Percentiles rank a stretch among this genome's conserved stretches.
These are phyloP conservation scores for Kodamaea hsintzibuensis DNA, from an alignment of 805 yeast genomes.

Conservation along the genomic window DNA sequence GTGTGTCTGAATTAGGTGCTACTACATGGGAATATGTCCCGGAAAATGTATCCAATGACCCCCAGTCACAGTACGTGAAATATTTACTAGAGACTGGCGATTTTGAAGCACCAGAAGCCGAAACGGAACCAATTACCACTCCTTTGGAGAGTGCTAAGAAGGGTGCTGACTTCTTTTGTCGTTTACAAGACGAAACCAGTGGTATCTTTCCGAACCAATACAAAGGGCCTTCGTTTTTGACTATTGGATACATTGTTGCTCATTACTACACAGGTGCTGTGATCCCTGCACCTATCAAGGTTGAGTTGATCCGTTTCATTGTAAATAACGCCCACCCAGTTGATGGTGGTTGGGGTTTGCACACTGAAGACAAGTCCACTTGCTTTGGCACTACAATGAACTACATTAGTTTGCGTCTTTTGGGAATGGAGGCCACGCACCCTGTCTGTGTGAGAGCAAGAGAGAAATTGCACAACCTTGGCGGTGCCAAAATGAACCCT, in stretches of 20 bases:
- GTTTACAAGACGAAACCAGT: conserved; percentile 70
- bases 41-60: conserved; percentile 40
- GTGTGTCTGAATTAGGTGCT: conserved; percentile 69
- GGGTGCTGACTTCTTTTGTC: conserved; percentile 69
- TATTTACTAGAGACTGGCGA: conserved; percentile 49
- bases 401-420: conserved; percentile 75
- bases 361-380: conserved; percentile 87
- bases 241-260: conserved; percentile 81
- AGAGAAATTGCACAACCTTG: conserved; percentile 62
- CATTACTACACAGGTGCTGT: conserved; percentile 66
- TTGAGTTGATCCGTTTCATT: conserved; percentile 79
- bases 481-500: conserved; percentile 89
- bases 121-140: conserved; percentile 31
- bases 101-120: conserved; percentile 39
- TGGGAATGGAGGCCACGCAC: conserved; percentile 76
- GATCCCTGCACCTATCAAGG: conserved; percentile 63
- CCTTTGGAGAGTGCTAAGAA: conserved; percentile 66
- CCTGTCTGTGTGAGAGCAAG: conserved; percentile 79
- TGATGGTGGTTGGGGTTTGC: conserved; percentile 99
- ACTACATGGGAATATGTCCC: conserved; percentile 76
- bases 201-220: conserved; percentile 92
- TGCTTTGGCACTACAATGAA: conserved; percentile 92
- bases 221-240: conserved; percentile 98
- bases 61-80: conserved; percentile 58
- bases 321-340: conserved; percentile 95